Conservation (phyloP, 371 early-diverging fungal species). For the Lichtheimia hyalospora region DNA sequence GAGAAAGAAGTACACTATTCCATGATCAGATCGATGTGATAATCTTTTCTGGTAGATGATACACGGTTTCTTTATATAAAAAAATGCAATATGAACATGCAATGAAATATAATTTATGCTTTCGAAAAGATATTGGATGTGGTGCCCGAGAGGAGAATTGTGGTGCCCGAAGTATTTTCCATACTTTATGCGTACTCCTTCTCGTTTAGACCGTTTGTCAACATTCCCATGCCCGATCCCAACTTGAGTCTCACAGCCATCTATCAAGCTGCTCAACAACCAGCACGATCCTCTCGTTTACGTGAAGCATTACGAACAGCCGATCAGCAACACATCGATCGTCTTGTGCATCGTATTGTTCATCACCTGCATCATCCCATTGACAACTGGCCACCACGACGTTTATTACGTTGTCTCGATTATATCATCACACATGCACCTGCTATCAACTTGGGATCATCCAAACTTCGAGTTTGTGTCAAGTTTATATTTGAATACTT, state of each 20-base stretch:
- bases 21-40: too few relatives aligned
- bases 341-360: slow-evolving; percentile 8
- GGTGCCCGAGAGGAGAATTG: too few relatives aligned
- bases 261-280: slow-evolving; percentile 2
- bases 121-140: too few relatives aligned
- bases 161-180: too few relatives aligned
- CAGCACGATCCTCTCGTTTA: not conserved
- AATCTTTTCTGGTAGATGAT: too few relatives aligned
- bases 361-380: slow-evolving; percentile 4
- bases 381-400: slow-evolving; percentile 12
- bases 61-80: too few relatives aligned
- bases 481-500: slow-evolving; percentile 7
- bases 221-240: not conserved
- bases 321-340: slow-evolving; percentile 3
- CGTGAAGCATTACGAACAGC: not conserved
- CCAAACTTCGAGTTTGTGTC: slow-evolving; percentile 5
- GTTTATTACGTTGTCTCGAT: slow-evolving; percentile 15
- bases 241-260: slow-evolving; percentile 8
- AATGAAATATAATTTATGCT: too few relatives aligned
- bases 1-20: too few relatives aligned
- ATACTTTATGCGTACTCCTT: not conserved
- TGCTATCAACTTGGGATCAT: not conserved
- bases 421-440: slow-evolving; percentile 6
- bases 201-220: not conserved
- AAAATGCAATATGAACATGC: too few relatives aligned